Conservation (phyloP, 495 filamentous ascomycete genomes). For the Massariosphaeria phaeospora region DNA sequence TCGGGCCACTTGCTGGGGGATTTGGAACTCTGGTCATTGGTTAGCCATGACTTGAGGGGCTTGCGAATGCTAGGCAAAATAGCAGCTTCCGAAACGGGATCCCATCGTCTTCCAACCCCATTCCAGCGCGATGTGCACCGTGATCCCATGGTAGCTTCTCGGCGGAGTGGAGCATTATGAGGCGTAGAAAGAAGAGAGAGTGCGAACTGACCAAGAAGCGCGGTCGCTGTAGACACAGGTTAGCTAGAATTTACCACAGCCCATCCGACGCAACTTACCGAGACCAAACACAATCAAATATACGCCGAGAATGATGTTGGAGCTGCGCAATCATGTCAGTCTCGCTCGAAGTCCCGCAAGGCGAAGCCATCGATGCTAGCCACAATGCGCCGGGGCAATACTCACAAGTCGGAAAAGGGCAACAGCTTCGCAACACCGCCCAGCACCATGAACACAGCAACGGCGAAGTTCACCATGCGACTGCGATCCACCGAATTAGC, state of each 20-base stretch:
- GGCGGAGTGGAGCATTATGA: background rate
- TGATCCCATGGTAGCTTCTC: no score
- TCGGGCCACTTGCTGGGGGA: slow-evolving; percentile 83
- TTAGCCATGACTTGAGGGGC: slow-evolving; percentile 1
- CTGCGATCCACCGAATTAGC: slow-evolving; percentile 47
- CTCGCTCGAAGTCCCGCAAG: background rate
- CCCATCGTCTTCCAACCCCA: background rate
- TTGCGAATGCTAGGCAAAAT: background rate
- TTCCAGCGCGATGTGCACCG: no score
- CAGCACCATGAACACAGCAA: slow-evolving; percentile 81
- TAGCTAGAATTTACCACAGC: slow-evolving; percentile 10
- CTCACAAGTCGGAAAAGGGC: slow-evolving; percentile 52
- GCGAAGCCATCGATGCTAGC: slow-evolving; percentile 1
- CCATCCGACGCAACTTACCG: slow-evolving; percentile 49
- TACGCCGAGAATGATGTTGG: slow-evolving; percentile 67
- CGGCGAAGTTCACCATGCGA: slow-evolving; percentile 87
- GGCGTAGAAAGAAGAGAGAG: background rate
- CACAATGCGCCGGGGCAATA: slow-evolving; percentile 5
- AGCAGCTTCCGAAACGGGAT: background rate
- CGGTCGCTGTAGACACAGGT: slow-evolving; percentile 46
- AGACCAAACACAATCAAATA: slow-evolving; percentile 91
- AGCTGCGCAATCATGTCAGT: slow-evolving; percentile 41
- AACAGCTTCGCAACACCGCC: slow-evolving; percentile 91
- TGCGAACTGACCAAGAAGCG: slow-evolving; percentile 48
- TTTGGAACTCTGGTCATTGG: slow-evolving; percentile 68